Conservation (phyloP, 805 yeast genomes). For the Hanseniaspora singularis region DNA sequence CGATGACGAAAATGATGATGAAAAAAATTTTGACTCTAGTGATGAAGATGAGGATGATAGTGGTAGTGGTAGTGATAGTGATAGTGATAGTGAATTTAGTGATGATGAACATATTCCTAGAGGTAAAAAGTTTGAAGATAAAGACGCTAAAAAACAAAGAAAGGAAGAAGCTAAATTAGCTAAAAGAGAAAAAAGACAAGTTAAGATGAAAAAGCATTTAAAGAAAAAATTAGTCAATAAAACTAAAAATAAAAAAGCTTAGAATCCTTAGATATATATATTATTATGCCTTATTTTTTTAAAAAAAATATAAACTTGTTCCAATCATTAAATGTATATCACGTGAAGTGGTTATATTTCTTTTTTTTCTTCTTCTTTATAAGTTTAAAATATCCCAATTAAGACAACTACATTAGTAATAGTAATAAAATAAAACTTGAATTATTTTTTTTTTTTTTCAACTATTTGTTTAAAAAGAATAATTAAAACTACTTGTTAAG, state of each 20-base stretch:
- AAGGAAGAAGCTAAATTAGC: constrained; percentile 67
- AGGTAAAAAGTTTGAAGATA: constrained; percentile 71
- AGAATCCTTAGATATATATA: background rate
- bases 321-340: too few species aligned
- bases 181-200: constrained; percentile 65
- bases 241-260: constrained; percentile 32
- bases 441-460: too few species aligned
- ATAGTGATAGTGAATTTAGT: constrained; percentile 33
- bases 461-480: too few species aligned
- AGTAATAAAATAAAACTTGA: too few species aligned
- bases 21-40: constrained; percentile 22
- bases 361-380: too few species aligned
- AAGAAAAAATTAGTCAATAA: constrained; percentile 65
- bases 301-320: too few species aligned
- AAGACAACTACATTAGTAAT: too few species aligned
- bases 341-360: too few species aligned
- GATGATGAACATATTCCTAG: constrained; percentile 34
- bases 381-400: too few species aligned
- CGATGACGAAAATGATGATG: constrained; percentile 23
- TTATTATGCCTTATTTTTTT: background rate
- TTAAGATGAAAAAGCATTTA: constrained; percentile 69
- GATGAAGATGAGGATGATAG: constrained; percentile 25
- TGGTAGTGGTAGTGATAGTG: constrained; percentile 25
- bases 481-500: too few species aligned
- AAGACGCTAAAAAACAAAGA: constrained; percentile 63